Evolutionary conservation across 345 rosid genomes (phyloP).

Genomic region (Raphanus sativus): DNA sequence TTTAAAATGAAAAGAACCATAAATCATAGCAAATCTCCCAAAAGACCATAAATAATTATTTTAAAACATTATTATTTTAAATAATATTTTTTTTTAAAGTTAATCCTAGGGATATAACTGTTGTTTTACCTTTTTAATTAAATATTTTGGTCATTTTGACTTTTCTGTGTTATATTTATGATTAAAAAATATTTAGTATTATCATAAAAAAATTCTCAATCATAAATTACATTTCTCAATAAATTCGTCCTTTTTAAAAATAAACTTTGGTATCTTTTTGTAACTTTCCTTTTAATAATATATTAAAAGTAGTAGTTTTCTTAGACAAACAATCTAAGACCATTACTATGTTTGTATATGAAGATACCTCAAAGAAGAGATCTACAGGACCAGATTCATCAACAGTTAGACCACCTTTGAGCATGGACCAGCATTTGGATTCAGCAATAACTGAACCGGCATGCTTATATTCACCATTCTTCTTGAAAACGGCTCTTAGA

Average conservation of each 20-base stretch:
- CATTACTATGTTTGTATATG: neutral
- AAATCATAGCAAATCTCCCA: too few relatives aligned
- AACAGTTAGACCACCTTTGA: slow-evolving; percentile 77
- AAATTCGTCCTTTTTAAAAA: neutral
- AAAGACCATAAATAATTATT: too few relatives aligned
- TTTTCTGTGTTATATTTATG: too few relatives aligned
- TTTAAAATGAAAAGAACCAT: neutral
- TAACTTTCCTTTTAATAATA: neutral
- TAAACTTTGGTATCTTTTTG: neutral
- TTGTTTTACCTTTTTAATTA: too few relatives aligned
- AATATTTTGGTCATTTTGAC: too few relatives aligned
- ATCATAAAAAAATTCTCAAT: too few relatives aligned
- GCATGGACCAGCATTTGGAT: slow-evolving; percentile 86
- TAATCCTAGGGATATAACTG: too few relatives aligned
- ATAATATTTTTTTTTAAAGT: too few relatives aligned
- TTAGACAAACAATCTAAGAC: neutral
- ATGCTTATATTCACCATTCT: slow-evolving; percentile 33
- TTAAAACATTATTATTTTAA: too few relatives aligned
- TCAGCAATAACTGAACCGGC: slow-evolving; percentile 61
- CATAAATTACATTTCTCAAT: neutral
- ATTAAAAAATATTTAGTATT: too few relatives aligned
- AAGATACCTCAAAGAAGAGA: too few relatives aligned
- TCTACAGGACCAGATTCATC: slow-evolving; percentile 12
- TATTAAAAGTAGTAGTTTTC: neutral
- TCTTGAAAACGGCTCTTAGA: slow-evolving; percentile 53